Conservation (phyloP, 2,329 filamentous ascomycete genomes). For the Sporothrix pallida region DNA sequence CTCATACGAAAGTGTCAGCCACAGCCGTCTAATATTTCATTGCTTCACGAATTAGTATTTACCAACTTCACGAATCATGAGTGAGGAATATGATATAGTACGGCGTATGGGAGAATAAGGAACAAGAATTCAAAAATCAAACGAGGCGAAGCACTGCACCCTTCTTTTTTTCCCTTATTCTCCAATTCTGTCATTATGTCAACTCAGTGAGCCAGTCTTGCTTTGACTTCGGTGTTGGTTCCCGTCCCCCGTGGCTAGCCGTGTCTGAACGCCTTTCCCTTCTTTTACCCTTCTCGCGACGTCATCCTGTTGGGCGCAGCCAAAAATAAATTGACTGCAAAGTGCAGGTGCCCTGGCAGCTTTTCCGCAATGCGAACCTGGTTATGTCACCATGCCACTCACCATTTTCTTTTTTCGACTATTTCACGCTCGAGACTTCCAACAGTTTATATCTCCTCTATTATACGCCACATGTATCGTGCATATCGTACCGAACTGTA, state of each 20-base stretch:
- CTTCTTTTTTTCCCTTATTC: not conserved
- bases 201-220: not conserved
- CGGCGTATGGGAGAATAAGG: not conserved
- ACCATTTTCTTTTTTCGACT: not conserved
- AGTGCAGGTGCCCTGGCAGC: not conserved
- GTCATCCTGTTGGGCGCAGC: slow-evolving; percentile 28
- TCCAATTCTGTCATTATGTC: not conserved
- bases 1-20: not conserved
- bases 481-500: slow-evolving; percentile 15
- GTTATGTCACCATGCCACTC: not conserved
- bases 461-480: not conserved
- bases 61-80: not conserved
- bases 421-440: not conserved
- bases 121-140: not conserved
- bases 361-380: not conserved
- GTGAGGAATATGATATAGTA: not conserved
- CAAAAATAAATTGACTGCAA: slow-evolving; percentile 25
- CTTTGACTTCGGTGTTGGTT: not conserved
- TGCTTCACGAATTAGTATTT: not conserved
- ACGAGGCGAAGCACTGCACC: slow-evolving; percentile 19
- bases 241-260: slow-evolving; percentile 20
- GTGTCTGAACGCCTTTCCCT: not conserved
- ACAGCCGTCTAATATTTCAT: not conserved
- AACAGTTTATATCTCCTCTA: not conserved
- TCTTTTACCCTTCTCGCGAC: not conserved